phyloP scores from a whole-genome alignment of 345 rosid species.

The Lepidium africanum region DNA sequence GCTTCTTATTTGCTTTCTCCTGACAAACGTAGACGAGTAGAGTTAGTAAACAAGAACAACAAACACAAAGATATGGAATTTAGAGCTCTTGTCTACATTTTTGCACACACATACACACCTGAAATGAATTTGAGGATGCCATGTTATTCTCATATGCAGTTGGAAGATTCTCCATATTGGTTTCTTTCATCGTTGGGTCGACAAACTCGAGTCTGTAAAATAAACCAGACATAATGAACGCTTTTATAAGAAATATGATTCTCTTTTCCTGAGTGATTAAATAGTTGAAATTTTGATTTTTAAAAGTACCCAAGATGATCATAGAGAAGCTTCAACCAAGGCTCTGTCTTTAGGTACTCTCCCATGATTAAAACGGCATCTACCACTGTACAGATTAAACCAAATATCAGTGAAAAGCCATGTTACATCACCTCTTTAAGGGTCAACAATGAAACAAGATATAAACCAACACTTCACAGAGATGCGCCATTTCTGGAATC shows the following conservation, averaged over 20 bases:
- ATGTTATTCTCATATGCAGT: slow-evolving; percentile 26
- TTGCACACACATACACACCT: slow-evolving; percentile 39
- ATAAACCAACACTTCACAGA: background rate
- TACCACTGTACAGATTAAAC: slow-evolving; percentile 40
- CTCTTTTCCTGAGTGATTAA: background rate
- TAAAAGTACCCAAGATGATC: slow-evolving; percentile 48
- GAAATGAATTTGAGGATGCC: slow-evolving; percentile 27
- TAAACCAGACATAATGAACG: background rate
- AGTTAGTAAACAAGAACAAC: background rate
- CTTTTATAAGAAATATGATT: background rate
- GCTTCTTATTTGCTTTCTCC: slow-evolving; percentile 46
- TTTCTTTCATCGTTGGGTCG: slow-evolving; percentile 30
- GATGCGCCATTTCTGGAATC: background rate
- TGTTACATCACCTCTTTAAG: background rate
- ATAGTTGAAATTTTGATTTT: background rate
- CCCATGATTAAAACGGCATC: slow-evolving; percentile 65
- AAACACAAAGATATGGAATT: background rate
- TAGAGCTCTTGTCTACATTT: background rate
- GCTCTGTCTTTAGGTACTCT: slow-evolving; percentile 72
- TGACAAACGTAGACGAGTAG: slow-evolving; percentile 14
- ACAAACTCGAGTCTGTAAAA: slow-evolving; percentile 45
- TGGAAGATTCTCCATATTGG: slow-evolving; percentile 26
- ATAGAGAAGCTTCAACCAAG: slow-evolving; percentile 74
- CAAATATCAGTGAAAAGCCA: slow-evolving; percentile 9
- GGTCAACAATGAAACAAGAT: background rate